Conservation (phyloP, 176 grass and related monocot genomes). For the Carex littledalei region DNA sequence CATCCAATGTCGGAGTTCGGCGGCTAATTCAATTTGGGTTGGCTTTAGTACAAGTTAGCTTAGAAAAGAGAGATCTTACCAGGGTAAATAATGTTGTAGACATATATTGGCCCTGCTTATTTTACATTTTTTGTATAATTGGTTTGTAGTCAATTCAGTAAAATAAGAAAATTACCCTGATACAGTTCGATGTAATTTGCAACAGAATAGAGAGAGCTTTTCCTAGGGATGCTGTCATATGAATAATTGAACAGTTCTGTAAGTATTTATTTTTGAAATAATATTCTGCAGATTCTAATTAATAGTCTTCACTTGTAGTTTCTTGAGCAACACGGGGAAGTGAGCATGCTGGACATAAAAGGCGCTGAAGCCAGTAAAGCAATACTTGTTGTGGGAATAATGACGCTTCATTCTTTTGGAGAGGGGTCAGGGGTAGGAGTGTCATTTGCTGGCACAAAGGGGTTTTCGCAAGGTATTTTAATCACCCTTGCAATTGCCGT, state of each 20-base stretch:
- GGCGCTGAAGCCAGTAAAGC: slow-evolving; percentile 99
- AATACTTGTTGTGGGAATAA: slow-evolving; percentile 99
- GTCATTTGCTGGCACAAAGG: slow-evolving; percentile 90
- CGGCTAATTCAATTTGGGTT: not conserved
- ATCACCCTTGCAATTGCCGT: slow-evolving; percentile 95
- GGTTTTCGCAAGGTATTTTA: slow-evolving; percentile 84
- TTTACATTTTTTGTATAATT: not conserved
- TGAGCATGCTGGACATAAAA: slow-evolving; percentile 99
- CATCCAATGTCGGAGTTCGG: not conserved
- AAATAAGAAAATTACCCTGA: too few species aligned
- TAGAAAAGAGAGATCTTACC: not conserved
- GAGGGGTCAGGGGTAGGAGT: slow-evolving; percentile 98
- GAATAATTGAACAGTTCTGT: not conserved
- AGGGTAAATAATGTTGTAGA: not conserved
- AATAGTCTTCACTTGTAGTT: slow-evolving; percentile 36
- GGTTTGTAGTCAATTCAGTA: not conserved
- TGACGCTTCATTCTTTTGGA: slow-evolving; percentile 98
- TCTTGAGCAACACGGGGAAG: slow-evolving; percentile 90
- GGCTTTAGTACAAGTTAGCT: not conserved
- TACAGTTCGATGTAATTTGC: not conserved
- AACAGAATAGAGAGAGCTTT: not conserved
- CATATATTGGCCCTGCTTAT: not conserved
- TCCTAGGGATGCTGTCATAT: not conserved
- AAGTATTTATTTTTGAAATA: not conserved
- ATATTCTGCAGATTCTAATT: not conserved